Conservation (phyloP, 2,329 filamentous ascomycete species). For the Tolypocladium tundrense region DNA sequence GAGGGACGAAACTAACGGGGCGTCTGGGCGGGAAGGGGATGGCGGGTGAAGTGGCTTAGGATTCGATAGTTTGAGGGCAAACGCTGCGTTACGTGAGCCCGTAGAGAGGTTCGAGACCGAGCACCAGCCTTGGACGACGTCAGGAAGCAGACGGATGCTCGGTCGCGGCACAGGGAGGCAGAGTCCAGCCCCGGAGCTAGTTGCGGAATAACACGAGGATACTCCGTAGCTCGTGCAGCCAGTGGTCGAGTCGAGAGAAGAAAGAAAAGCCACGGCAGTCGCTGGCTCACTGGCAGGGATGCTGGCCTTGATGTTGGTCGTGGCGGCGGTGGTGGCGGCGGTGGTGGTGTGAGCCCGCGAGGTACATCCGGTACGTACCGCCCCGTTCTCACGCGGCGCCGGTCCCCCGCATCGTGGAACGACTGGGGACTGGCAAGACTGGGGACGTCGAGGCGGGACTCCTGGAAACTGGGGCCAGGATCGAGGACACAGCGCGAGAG, state of each 20-base stretch:
- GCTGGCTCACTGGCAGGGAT: not conserved
- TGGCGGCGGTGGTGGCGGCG: not conserved
- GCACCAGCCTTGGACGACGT: not conserved
- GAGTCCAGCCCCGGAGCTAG: not conserved
- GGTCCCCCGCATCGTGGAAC: not conserved
- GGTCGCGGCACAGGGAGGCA: not conserved
- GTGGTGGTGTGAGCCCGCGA: not conserved
- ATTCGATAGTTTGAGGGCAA: not conserved
- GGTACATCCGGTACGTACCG: not conserved
- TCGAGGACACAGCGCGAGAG: not conserved
- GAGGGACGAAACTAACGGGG: not conserved
- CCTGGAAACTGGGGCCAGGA: not conserved
- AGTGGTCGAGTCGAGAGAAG: not conserved
- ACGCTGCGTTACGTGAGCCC: not conserved
- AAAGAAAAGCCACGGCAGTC: not conserved
- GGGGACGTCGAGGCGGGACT: not conserved
- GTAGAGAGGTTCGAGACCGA: not conserved
- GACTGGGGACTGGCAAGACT: not conserved
- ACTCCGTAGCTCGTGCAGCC: no score
- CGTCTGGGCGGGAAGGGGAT: not conserved
- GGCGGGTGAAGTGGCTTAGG: not conserved
- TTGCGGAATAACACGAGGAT: not conserved
- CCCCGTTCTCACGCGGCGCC: not conserved
- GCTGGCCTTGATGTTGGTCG: no score
- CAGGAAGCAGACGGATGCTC: not conserved